Base-by-base conservation (phyloP, 2,329 filamentous ascomycete species). In the Xylaria hypoxylon region DNA sequence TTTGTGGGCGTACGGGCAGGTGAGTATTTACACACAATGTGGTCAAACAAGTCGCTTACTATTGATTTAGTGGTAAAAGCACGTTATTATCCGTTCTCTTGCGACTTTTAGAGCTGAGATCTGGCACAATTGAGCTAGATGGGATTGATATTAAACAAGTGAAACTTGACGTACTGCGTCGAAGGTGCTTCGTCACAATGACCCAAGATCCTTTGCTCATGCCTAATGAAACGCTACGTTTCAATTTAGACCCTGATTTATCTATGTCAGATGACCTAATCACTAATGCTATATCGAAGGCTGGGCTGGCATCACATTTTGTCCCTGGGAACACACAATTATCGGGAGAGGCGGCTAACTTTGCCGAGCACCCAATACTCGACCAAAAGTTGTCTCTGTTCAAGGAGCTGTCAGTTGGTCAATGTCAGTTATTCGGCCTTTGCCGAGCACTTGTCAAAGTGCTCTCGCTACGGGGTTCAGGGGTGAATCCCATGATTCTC, bases 1-100 rank as follows among this genome's bases (percentile, higher is more conserved):
- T 88, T 5, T 86, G 83, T 48, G 86, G 86, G 1, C 80, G 86
- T 2, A 88, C 82, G 26, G 85, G 83, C 65, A 82, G 80, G 80
- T 80, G 72, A 72, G 75, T 35, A 35, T 17, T 7, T 1, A 6
- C 7, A 13, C 5, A 59, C 24, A n/a, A 42, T 31, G 24, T 17
- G 17, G 11, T 19, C 5, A 6, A 33, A 33, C 31, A 2, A 33
- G 5, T 6, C 7, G n/a, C 42, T 51, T 6, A 31, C 44, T 2
- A 56, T 24, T 50, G 24, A 28, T 38, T 48, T 50, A 81, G 80
- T 59, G 81, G 81, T 0, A 83, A 83, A 61, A 80, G 77, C 50
- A 70, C 71, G 0, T 24, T 75, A 2, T 50, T 75, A 0, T 59
- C 73, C 5, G 63, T 64, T 0, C 55, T 74, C 0, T 58, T 72